Base-by-base conservation (phyloP, 2,329 filamentous ascomycete genomes). In the Geosmithia morbida region DNA sequence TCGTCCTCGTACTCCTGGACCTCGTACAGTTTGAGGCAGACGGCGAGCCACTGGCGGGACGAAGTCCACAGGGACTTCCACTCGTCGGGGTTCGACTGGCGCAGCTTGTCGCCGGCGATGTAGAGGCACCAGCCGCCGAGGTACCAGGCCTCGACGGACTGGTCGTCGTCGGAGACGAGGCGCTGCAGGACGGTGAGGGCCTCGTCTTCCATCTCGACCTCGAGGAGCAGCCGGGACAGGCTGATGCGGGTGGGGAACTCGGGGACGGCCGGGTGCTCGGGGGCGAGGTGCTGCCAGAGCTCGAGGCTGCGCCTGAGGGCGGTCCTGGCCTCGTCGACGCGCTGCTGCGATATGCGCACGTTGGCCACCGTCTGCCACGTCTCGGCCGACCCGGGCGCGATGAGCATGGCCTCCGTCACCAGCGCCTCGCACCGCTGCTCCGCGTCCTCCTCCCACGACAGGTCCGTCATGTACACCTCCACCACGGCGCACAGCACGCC, bases 381-480 rank as follows among this genome's bases (percentile, higher is more conserved):
- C 66, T 96, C 90, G 3, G 89, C 77, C 48, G 79, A 82, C 48
- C 83, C 76, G 3, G 90, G 88, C 49, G 85, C 85, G 51, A 94
- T 78, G 56, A 94, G 70, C 48, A 92, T 81, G 22, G 92, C 92
- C 68, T 98, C 88, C 6, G 89, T 94, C 52, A 97, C 79, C 50
- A 95, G 79, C 5, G 78, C 70, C 66, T 98, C 90, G 69, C 94
- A 98, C 54, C 83, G 78, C 54, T 77, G 70, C 68, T 98, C 92
- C 5, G 90, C 92, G 59, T 96, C 88, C 46, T 81, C 79, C 65
- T 96, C 89, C 87, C 77, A 92, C 57, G 85, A 92, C 56, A 97
- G 68, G 68, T 98, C 92, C 11, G 92, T 98, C 92, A 98, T 98
- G 71, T 96, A 98, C 45, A 98, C 87, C 68, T 98, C 92, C 7